Conservation (phyloP, 805 yeast genomes). For the Barnettozyma sucrosica region DNA sequence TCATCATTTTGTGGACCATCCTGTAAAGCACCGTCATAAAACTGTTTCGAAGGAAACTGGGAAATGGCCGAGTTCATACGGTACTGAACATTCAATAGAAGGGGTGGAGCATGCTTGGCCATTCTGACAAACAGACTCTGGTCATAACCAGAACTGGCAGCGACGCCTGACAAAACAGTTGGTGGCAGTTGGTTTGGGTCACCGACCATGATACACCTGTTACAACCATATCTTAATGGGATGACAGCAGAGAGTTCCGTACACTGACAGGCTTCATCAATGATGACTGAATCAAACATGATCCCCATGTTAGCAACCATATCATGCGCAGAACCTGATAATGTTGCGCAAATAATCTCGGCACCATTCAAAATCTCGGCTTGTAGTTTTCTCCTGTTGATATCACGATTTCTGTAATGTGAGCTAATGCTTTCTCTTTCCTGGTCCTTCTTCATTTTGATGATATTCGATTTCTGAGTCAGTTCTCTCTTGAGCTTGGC, state of each 20-base stretch:
- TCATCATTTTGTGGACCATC: slow-evolving; percentile 75
- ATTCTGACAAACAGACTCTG: slow-evolving; percentile 92
- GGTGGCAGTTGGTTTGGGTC: slow-evolving; percentile 98
- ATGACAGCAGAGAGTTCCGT: slow-evolving; percentile 88
- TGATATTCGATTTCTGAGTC: slow-evolving; percentile 55
- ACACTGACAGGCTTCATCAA: slow-evolving; percentile 98
- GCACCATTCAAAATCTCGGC: slow-evolving; percentile 66
- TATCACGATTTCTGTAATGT: slow-evolving; percentile 67
- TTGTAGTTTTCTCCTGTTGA: slow-evolving; percentile 70
- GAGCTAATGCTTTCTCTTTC: slow-evolving; percentile 70
- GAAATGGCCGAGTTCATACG: slow-evolving; percentile 97
- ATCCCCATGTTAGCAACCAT: slow-evolving; percentile 68
- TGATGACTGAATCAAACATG: slow-evolving; percentile 82
- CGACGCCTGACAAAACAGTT: slow-evolving; percentile 85
- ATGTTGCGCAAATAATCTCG: slow-evolving; percentile 83
- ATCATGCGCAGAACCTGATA: slow-evolving; percentile 93
- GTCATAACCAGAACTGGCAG: slow-evolving; percentile 74
- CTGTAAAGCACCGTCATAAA: slow-evolving; percentile 63
- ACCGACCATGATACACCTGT: slow-evolving; percentile 92
- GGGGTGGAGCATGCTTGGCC: slow-evolving; percentile 59
- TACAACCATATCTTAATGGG: slow-evolving; percentile 88
- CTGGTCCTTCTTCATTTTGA: slow-evolving; percentile 71
- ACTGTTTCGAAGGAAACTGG: slow-evolving; percentile 75
- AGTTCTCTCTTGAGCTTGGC: slow-evolving; percentile 50
- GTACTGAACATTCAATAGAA: slow-evolving; percentile 83